Evolutionary conservation across 148 eudicot genomes (phyloP).

Genomic region (Tetragonia tetragonoides): DNA sequence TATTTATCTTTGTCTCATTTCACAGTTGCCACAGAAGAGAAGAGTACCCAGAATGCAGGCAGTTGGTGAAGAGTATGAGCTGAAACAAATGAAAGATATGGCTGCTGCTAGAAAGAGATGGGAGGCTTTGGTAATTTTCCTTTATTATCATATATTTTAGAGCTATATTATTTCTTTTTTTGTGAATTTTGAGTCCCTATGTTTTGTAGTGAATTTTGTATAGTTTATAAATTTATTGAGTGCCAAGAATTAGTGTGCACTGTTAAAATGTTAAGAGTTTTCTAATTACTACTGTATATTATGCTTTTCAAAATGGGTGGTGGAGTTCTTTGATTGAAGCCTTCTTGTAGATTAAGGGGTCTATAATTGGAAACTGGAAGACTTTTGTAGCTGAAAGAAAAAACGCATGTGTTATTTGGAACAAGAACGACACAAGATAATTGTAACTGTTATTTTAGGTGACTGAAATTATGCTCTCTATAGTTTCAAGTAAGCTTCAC

Average conservation of each 20-base stretch:
- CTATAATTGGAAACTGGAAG: neutral
- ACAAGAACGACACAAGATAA: neutral
- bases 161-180: neutral
- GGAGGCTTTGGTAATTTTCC: constrained; percentile 64
- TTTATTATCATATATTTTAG: neutral
- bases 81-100: constrained; percentile 93
- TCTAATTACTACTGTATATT: too few relatives aligned
- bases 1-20: constrained; percentile 14
- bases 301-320: neutral
- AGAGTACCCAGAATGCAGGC: constrained; percentile 53
- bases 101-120: constrained; percentile 96
- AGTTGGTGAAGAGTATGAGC: constrained; percentile 72
- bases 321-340: neutral
- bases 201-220: neutral
- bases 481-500: neutral
- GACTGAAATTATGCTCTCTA: neutral
- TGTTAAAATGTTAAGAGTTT: too few relatives aligned
- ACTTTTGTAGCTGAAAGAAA: neutral
- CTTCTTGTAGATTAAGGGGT: neutral
- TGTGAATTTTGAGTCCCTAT: neutral
- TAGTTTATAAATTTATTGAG: neutral
- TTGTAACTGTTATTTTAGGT: neutral
- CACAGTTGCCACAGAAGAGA: constrained; percentile 32
- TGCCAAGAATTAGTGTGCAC: neutral
- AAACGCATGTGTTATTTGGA: neutral